phyloP scores from a whole-genome alignment of 202 grass and related monocot genomes.

The Eragrostis tef region DNA sequence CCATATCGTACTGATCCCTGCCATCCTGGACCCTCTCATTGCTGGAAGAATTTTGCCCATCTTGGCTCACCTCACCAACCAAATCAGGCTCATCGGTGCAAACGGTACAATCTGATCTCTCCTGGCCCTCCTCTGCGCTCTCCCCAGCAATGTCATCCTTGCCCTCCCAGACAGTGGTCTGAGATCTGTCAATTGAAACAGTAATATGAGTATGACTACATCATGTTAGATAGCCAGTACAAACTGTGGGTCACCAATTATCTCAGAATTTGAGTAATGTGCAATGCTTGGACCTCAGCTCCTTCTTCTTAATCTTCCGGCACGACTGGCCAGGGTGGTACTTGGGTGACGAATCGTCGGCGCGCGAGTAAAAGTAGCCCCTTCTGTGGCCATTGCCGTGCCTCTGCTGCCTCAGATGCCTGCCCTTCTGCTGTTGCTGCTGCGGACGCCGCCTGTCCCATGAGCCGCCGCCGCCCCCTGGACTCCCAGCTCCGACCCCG shows the following conservation, averaged over 20 bases:
- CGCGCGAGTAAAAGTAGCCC: conserved; percentile 52
- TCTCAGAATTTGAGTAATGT: conserved; percentile 5
- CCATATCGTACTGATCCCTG: background rate
- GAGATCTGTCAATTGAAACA: conserved; percentile 53
- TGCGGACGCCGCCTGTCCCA: conserved; percentile 51
- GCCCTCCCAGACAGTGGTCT: conserved; percentile 34
- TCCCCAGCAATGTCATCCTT: conserved; percentile 43
- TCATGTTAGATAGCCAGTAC: conserved; percentile 9
- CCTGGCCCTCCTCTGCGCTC: conserved; percentile 36
- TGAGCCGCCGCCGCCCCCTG: conserved; percentile 19
- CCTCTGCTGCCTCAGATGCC: conserved; percentile 61
- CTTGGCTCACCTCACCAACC: conserved; percentile 51
- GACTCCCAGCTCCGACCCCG: conserved; percentile 58
- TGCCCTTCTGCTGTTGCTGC: conserved; percentile 49
- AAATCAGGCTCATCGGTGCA: conserved; percentile 58
- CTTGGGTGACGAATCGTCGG: conserved; percentile 76
- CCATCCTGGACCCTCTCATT: conserved; percentile 42
- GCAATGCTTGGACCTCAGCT: conserved; percentile 55
- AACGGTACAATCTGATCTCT: conserved; percentile 52
- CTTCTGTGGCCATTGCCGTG: conserved; percentile 49
- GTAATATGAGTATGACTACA: background rate
- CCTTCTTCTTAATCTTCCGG: conserved; percentile 82
- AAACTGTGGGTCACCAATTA: background rate
- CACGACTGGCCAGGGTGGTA: conserved; percentile 89
- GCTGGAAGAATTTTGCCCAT: conserved; percentile 42